Percentiles rank a stretch among this genome's conserved stretches.
phyloP scores from a whole-genome alignment of 345 rosid genomes.

The Cardamine resedifolia region DNA sequence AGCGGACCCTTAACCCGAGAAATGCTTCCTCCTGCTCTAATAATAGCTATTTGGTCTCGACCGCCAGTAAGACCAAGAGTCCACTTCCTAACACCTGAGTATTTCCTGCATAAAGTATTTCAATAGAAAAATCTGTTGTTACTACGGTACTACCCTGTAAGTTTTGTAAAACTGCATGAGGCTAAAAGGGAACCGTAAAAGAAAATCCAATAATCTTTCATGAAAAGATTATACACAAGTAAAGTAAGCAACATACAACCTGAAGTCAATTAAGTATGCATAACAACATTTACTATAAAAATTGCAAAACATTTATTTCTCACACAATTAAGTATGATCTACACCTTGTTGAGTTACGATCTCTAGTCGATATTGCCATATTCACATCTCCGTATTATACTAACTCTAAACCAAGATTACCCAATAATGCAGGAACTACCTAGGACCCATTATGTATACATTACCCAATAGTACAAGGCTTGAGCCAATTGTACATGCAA shows the following conservation, averaged over 20 bases:
- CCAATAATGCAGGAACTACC: conserved; percentile 5
- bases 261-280: conserved; percentile 13
- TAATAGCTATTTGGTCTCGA: conserved; percentile 72
- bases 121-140: background rate
- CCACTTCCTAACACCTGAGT: conserved; percentile 78
- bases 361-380: background rate
- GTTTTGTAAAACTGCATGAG: background rate
- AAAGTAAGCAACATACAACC: background rate
- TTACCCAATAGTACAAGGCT: background rate
- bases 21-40: conserved; percentile 92
- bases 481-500: conserved; percentile 7
- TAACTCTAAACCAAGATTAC: conserved; percentile 12
- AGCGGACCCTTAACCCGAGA: conserved; percentile 76
- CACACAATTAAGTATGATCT: background rate
- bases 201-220: background rate
- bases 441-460: conserved; percentile 4
- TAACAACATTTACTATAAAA: background rate
- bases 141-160: conserved; percentile 18
- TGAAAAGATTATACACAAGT: background rate
- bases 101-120: conserved; percentile 57
- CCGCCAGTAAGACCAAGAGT: conserved; percentile 92
- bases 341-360: background rate
- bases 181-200: background rate
- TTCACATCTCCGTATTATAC: background rate
- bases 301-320: background rate